Percentiles rank a stretch among this genome's conserved stretches.
These are phyloP conservation scores for Asterophora lycoperdoides DNA, from an alignment of 768 basidiomycete genomes.

Conservation along the genomic window DNA sequence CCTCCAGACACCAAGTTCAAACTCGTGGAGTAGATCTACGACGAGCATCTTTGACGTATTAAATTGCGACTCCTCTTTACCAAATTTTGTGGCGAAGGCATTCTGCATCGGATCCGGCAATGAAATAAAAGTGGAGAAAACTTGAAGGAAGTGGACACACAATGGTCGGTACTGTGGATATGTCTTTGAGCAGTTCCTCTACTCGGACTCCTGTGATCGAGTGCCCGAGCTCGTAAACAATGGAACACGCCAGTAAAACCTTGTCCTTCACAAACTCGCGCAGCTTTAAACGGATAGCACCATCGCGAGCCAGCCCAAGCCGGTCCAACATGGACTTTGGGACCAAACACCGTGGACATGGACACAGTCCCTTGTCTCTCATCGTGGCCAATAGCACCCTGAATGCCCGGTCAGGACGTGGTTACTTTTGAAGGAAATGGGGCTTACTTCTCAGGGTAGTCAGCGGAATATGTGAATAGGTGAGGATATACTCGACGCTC, in stretches of 20 bases:
- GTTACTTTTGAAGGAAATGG: not conserved
- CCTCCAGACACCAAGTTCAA: slow-evolving; percentile 25
- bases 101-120: not conserved
- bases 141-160: slow-evolving; percentile 19
- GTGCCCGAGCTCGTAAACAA: too few species aligned
- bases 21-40: too few species aligned
- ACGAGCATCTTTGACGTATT: slow-evolving; percentile 26
- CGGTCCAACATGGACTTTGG: slow-evolving; percentile 3
- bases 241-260: too few species aligned
- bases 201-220: too few species aligned
- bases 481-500: slow-evolving; percentile 22
- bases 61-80: slow-evolving; percentile 10
- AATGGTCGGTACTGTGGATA: slow-evolving; percentile 26
- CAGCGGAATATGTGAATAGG: slow-evolving; percentile 26
- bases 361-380: slow-evolving; percentile 14
- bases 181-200: too few species aligned
- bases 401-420: not conserved
- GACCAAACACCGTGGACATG: slow-evolving; percentile 17
- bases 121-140: too few species aligned
- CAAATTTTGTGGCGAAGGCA: not conserved
- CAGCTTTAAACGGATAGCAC: not conserved
- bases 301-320: slow-evolving; percentile 8
- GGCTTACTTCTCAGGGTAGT: slow-evolving; percentile 29
- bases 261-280: slow-evolving; percentile 12
- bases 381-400: slow-evolving; percentile 21